phyloP scores from a whole-genome alignment of 2,329 filamentous ascomycete genomes.

The Cladosporium oxysporum region DNA sequence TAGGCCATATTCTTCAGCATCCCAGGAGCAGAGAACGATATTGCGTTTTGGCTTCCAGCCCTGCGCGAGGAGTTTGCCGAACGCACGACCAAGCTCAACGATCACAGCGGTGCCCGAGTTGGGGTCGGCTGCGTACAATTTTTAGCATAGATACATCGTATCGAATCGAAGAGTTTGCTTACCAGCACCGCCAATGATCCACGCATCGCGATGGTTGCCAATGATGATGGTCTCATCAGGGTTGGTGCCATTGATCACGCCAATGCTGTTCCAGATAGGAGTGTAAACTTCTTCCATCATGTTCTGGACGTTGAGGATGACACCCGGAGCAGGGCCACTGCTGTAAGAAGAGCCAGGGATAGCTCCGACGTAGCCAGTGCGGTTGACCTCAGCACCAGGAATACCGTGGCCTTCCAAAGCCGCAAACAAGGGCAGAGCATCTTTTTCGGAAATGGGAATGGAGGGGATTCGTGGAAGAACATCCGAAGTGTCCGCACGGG shows the following conservation, averaged over 20 bases:
- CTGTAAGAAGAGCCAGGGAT: constrained; percentile 71
- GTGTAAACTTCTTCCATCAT: constrained; percentile 80
- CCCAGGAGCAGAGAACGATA: constrained; percentile 49
- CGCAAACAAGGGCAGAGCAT: constrained; percentile 77
- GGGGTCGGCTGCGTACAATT: constrained; percentile 41
- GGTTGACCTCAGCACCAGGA: constrained; percentile 45
- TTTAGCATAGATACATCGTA: background rate
- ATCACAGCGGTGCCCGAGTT: constrained; percentile 54
- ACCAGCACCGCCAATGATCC: constrained; percentile 54
- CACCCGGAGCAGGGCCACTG: constrained; percentile 75
- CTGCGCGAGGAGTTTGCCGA: constrained; percentile 48
- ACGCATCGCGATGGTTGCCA: constrained; percentile 57
- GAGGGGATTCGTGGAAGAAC: constrained; percentile 78
- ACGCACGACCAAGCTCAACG: constrained; percentile 53
- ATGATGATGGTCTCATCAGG: constrained; percentile 57
- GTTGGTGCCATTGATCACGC: constrained; percentile 69
- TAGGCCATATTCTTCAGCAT: constrained; percentile 46
- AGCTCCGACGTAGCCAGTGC: constrained; percentile 67
- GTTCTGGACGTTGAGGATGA: constrained; percentile 70
- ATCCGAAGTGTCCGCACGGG: constrained; percentile 65
- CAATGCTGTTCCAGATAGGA: constrained; percentile 74
- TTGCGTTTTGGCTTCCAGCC: constrained; percentile 57
- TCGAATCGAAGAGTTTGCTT: background rate
- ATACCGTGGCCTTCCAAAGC: constrained; percentile 82
- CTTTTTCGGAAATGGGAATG: constrained; percentile 78